Evolutionary conservation across 495 filamentous ascomycete genomes (phyloP), one percentile per base, ranked within the genome.

Genomic region (Cetradonia linearis): DNA sequence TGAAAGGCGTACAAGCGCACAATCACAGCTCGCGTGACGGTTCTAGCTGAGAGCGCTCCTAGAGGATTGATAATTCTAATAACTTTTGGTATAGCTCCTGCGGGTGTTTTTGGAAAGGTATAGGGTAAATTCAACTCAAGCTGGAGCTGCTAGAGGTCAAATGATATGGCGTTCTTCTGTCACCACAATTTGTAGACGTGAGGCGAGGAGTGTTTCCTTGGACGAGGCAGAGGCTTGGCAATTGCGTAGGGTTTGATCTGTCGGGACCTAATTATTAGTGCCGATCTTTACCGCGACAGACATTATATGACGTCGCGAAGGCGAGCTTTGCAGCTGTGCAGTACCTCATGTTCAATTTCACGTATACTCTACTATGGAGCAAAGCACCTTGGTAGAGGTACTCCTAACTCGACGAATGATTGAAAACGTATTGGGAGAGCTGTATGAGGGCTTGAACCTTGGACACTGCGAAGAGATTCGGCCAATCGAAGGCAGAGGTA

Each of bases 221-320:
- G 16, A 50, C 28, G 48, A 46, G 47, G 47, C 47, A 16, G 48
- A 46, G 47, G 47, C 47, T 50, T 14, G 14, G 13, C 13, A 16
- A 50, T 50, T 18, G 48, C 48, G 28, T 50, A 50, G 20, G 14
- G 48, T 7, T n/a, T 25, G 47, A 50, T 50, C 48, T 50, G 48
- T 25, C 48, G 48, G 7, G 27, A 28, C 27, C 42, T 46, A 20
- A 20, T 20, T 42, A n/a, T 25, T 28, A 11, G 46, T 48, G 20
- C 42, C 23, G 20, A 47, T 6, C 9, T 2, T 47, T 47, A 47
- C 11, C 36, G 36, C 13, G 36, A 10, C 16, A 16, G n/a, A n/a
- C n/a, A n/a, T n/a, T n/a, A n/a, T n/a, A n/a, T n/a, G n/a, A n/a
- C n/a, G n/a, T n/a, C n/a, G n/a, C n/a, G n/a, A n/a, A n/a, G n/a